Conservation (phyloP, 306 rosid species). For the Cucurbita maxima region DNA sequence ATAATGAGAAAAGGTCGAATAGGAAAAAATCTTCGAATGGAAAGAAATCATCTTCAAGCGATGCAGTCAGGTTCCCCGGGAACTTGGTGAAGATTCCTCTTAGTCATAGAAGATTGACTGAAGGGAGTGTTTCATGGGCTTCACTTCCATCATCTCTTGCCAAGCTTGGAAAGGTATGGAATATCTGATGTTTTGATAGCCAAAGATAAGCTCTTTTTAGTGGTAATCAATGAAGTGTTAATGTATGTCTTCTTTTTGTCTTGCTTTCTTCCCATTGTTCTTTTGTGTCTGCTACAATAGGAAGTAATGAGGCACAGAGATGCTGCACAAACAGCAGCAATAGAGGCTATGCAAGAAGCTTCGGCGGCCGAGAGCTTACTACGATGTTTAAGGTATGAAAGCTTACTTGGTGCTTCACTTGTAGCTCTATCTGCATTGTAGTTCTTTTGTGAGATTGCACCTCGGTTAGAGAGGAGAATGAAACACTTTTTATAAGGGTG, state of each 20-base stretch:
- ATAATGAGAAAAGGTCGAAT: slow-evolving; percentile 39
- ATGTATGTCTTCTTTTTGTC: background rate
- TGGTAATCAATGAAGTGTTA: background rate
- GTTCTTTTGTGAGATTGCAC: background rate
- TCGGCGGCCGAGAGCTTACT: slow-evolving; percentile 79
- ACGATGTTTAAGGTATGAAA: slow-evolving; percentile 68
- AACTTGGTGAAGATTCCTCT: slow-evolving; percentile 62
- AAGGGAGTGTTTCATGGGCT: slow-evolving; percentile 67
- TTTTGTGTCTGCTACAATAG: slow-evolving; percentile 25
- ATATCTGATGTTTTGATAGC: slow-evolving; percentile 1
- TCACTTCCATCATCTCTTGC: slow-evolving; percentile 74
- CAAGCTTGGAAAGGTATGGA: slow-evolving; percentile 84
- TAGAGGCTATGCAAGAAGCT: slow-evolving; percentile 91
- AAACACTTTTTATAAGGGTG: too few relatives aligned
- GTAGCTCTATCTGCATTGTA: background rate
- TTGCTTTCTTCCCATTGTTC: background rate
- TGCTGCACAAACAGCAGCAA: slow-evolving; percentile 83
- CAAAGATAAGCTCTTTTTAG: background rate
- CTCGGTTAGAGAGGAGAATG: too few relatives aligned
- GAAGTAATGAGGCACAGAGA: slow-evolving; percentile 87
- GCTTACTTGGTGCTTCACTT: background rate
- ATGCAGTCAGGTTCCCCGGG: slow-evolving; percentile 49
- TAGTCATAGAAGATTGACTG: slow-evolving; percentile 49
- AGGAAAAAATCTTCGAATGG: slow-evolving; percentile 39
- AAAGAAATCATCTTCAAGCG: slow-evolving; percentile 53